Evolutionary conservation across 1,284 basidiomycete genomes (phyloP).

Genomic region (Chalciporus sp.): DNA sequence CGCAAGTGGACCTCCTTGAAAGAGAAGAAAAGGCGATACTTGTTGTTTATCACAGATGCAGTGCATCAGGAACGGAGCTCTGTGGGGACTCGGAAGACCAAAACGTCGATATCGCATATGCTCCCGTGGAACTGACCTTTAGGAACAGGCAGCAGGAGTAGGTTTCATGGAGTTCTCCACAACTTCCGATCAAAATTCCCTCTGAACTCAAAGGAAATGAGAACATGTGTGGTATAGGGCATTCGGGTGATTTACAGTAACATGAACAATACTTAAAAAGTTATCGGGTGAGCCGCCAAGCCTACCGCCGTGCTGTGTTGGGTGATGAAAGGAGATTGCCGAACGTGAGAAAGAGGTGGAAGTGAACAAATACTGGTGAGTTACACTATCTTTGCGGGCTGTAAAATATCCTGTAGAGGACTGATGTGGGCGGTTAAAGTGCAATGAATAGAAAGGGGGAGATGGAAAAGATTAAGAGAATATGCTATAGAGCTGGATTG

Average conservation of each 20-base stretch:
- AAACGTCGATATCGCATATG: conserved; percentile 5
- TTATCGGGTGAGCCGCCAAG: no score
- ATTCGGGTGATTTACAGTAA: neutral
- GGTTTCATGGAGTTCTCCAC: neutral
- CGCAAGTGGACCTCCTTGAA: no score
- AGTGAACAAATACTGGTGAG: neutral
- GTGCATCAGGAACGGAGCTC: neutral
- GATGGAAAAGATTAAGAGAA: neutral
- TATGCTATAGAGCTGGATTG: conserved; percentile 8
- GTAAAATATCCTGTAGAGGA: neutral
- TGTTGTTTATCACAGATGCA: neutral
- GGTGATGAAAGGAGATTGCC: conserved; percentile 19
- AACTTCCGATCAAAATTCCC: neutral
- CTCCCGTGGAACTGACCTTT: conserved; percentile 13
- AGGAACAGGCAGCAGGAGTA: conserved; percentile 1
- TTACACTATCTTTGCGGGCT: neutral
- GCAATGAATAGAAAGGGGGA: neutral
- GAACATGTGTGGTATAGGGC: neutral
- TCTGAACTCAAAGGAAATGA: neutral
- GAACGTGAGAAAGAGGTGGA: conserved; percentile 10
- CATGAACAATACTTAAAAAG: neutral
- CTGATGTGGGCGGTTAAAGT: neutral
- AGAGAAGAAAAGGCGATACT: neutral
- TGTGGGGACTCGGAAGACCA: conserved; percentile 1
- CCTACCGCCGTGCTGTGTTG: no score